Evolutionary conservation across 768 basidiomycete species (phyloP).

Genomic region (Polyporus arcularius): DNA sequence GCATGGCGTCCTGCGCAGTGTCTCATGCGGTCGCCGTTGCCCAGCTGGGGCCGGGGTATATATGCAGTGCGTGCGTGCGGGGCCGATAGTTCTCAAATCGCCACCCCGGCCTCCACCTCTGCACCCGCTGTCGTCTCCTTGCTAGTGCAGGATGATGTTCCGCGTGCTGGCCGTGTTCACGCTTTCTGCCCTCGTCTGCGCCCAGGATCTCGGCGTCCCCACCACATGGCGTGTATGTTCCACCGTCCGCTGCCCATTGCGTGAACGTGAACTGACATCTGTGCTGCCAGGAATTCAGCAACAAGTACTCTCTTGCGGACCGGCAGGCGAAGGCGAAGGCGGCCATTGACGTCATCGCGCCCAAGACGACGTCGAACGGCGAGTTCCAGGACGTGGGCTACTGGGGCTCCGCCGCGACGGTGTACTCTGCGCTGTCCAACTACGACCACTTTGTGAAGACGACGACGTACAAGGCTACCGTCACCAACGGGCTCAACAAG

Average conservation of each 20-base stretch:
- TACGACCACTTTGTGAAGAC: constrained; percentile 43
- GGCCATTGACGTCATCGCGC: constrained; percentile 43
- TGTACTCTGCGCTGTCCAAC: constrained; percentile 46
- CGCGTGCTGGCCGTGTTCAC: not conserved
- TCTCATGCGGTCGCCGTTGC: no score
- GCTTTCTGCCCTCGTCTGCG: not conserved
- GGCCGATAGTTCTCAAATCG: no score
- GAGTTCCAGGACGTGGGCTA: constrained; percentile 53
- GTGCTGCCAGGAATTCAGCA: constrained; percentile 41
- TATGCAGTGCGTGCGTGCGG: no score
- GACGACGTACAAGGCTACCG: constrained; percentile 38
- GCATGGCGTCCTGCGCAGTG: no score
- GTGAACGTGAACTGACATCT: not conserved
- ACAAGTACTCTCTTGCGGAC: constrained; percentile 37
- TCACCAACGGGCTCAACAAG: constrained; percentile 42
- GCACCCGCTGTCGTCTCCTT: no score
- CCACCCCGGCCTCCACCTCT: no score
- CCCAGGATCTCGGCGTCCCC: constrained; percentile 45
- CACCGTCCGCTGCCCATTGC: not conserved
- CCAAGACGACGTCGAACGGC: constrained; percentile 38
- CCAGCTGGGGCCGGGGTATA: no score
- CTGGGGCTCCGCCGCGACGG: constrained; percentile 45
- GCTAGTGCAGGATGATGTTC: no score
- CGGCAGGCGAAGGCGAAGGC: constrained; percentile 44
- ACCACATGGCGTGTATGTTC: constrained; percentile 44